Evolutionary conservation across 306 rosid genomes (phyloP), one percentile per base, ranked within the genome.

Genomic region (Citrullus amarus): DNA sequence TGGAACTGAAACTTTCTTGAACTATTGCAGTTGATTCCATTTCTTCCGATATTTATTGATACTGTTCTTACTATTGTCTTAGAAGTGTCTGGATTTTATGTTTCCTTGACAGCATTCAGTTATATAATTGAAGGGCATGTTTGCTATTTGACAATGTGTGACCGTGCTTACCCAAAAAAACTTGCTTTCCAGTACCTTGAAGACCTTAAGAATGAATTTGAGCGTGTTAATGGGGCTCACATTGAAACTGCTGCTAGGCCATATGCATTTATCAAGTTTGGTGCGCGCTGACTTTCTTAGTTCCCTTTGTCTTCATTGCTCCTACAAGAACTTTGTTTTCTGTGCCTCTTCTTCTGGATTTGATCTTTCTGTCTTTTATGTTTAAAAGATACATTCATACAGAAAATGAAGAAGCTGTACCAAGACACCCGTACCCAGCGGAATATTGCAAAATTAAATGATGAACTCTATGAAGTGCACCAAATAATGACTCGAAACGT

Each of bases 211-310:
- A 92, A 92, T 58, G 99, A 96, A 83, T 96, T 96, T 86, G 98
- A 96, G 85, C 99, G 91, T 79, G 91, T 82, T 48, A 89, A 94
- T 78, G 96, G 92, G 59, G 73, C 91, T 79, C 98, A 94, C 81
- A 92, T 94, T 81, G 98, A 94, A 88, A 94, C 98, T 68, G 98
- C 97, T 70, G 98, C 98, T 70, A 89, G 98, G 86, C 99, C 99
- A 59, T 96, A 92, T 84, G 99, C 99, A 81, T 96, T 96, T 91
- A 92, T 96, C 59, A 96, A 96, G 82, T 96, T 96, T 80, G 99
- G 99, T 94, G 86, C 20, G 80, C 83, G 12, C 65, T 48, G 66
- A 8, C 56, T 48, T 81, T 22, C 25, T 41, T 44, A 65, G 46
- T 67, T 20, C 55, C 15, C 69, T 22, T 39, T 60, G 63, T 62